Evolutionary conservation across 2,329 filamentous ascomycete species (phyloP), one percentile per base, ranked within the genome.

Genomic region (Cytospora piceae): DNA sequence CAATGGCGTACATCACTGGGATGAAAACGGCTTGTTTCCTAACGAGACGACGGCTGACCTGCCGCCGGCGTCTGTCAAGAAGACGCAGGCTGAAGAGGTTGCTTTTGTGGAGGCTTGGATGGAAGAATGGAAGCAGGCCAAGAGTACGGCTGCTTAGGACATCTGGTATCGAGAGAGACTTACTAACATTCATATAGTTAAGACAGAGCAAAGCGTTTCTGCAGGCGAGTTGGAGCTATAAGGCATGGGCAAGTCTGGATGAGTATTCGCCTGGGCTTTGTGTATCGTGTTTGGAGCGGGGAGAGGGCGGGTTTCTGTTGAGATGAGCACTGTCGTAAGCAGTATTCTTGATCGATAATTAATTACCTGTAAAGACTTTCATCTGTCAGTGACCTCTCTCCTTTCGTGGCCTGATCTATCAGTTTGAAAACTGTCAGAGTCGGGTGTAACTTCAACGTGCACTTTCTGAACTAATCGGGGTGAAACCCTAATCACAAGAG

Each of bases 1-100:
- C 4, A 84, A 84, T n/a, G 91, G 86, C 0, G 90, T 94, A 24
- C 92, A 96, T 75, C 91, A 94, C 74, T 95, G 90, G 89, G 90
- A 92, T 70, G 88, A 90, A 77, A 89, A 90, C 69, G 87, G 88
- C 0, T 71, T 90, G n/a, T 86, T 88, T 58, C 75, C 80, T 1
- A 88, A 89, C 65, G 81, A 91, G 74, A 89, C 88, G 0, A 84
- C 81, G 7, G 69, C 80, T 2, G 76, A 77, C 0, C 72, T 92
- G 37, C 89, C 89, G 1, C 89, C 89, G 0, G 72, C 76, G 1
- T 77, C 86, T 3, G 82, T 93, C 7, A 80, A 78, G 4, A 80
- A 87, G 17, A 81, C 85, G 0, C 90, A 93, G 73, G 74, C 77
- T 52, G 75, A 83, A 68, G 81, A 90, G 70, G 77, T 86, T 14